These are phyloP conservation scores for Lachnellula hyalina DNA, from an alignment of 2,329 filamentous ascomycete genomes.

Conservation along the genomic window DNA sequence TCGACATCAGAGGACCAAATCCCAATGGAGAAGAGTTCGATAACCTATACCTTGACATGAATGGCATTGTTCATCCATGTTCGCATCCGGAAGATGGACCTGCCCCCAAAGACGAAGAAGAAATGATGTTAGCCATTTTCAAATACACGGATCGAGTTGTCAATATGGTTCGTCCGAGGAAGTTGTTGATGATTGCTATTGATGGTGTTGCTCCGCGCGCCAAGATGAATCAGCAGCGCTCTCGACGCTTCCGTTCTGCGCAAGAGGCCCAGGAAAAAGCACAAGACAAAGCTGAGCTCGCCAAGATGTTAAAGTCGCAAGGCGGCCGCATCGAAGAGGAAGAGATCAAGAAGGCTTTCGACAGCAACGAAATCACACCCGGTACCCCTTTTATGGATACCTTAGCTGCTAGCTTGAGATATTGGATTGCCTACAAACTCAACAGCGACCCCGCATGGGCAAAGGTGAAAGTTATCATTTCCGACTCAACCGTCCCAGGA, in stretches of 20 bases:
- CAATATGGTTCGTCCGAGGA: slow-evolving; percentile 96
- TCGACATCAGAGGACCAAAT: slow-evolving; percentile 79
- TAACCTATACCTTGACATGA: slow-evolving; percentile 98
- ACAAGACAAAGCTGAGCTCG: slow-evolving; percentile 80
- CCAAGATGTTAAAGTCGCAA: slow-evolving; percentile 77
- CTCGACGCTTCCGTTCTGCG: slow-evolving; percentile 87
- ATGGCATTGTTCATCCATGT: slow-evolving; percentile 98
- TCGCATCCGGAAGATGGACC: slow-evolving; percentile 94
- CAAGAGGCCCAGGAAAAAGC: slow-evolving; percentile 94
- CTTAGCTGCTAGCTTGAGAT: slow-evolving; percentile 80
- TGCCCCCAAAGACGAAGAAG: slow-evolving; percentile 86
- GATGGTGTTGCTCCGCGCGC: slow-evolving; percentile 96
- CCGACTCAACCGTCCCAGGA: slow-evolving; percentile 93
- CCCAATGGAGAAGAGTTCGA: slow-evolving; percentile 98
- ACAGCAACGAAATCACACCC: slow-evolving; percentile 81
- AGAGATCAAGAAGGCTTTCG: slow-evolving; percentile 82
- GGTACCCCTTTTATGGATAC: slow-evolving; percentile 99
- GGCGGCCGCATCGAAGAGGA: slow-evolving; percentile 58
- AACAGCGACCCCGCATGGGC: slow-evolving; percentile 96
- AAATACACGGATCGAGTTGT: slow-evolving; percentile 98
- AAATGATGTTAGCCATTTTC: slow-evolving; percentile 99
- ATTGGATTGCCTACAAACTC: slow-evolving; percentile 97
- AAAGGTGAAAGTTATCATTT: slow-evolving; percentile 95
- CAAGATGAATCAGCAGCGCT: slow-evolving; percentile 99
- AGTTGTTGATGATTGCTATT: slow-evolving; percentile 95